Base-by-base conservation (phyloP, 1,284 basidiomycete genomes). In the Microbotryomycetes sp. region DNA sequence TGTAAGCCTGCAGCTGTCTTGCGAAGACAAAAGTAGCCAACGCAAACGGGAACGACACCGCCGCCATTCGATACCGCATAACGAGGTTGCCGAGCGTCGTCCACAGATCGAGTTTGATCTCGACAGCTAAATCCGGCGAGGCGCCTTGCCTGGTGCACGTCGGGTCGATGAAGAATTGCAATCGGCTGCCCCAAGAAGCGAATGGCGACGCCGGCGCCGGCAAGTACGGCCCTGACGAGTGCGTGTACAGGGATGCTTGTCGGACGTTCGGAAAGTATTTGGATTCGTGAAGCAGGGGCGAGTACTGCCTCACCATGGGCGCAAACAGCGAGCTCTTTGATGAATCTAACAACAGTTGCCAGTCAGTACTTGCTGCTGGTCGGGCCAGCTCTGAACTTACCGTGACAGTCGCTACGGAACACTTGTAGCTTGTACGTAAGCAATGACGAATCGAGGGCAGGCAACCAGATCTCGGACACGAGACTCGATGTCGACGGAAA, bases 141-240 rank as follows among this genome's bases (percentile, higher is more conserved):
- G 16, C 35, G 7, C 45, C 45, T 3, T 31, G 27, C 15, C 46
- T 28, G 3, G 59, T 16, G 52, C 68, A 71, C 0, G 60, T 64
- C 48, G 71, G 66, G 45, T 73, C 72, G 27, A 65, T 54, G 66
- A 69, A 71, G 47, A 71, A 52, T 24, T 67, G 69, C 7, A 73
- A 52, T 0, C 47, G 35, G 1, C 50, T 45, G 21, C 60, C 62
- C 5, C 24, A 29, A 6, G 54, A 45, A 28, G 56, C 29, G n/a
- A 56, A 60, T 1, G 61, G 50, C 2, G 57, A 62, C 18, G 61
- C 28, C 1, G 53, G 48, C 3, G 57, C 23, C 2, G 70, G 63
- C 1, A 68, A 45, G 52, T 64, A 73, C 4, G 72, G 72, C 9
- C 68, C 65, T 0, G 53, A 45, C 5, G 69, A 47, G 53, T 73